Evolutionary conservation across 1,139 yeast species (phyloP).

Genomic region (Pneumocystis murina): DNA sequence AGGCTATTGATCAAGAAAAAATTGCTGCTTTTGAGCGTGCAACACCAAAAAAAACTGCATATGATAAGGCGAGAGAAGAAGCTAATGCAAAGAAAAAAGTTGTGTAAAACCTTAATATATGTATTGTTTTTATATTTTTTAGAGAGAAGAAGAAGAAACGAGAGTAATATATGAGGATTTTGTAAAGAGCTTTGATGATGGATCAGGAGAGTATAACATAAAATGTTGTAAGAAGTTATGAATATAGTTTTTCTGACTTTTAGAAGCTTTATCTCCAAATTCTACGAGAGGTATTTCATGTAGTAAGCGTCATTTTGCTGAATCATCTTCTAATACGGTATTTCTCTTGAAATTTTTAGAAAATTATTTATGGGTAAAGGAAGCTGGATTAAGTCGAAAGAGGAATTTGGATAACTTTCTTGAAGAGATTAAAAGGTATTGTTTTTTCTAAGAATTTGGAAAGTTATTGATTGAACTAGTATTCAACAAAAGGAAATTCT

Average conservation of each 20-base stretch:
- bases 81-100: constrained; percentile 9
- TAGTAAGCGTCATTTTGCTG: constrained; percentile 1
- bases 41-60: constrained; percentile 9
- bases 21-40: constrained; percentile 6
- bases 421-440: constrained; percentile 1
- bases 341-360: neutral
- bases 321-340: neutral
- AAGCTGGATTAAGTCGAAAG: neutral
- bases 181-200: constrained; percentile 4
- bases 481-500: neutral
- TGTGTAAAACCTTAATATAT: neutral
- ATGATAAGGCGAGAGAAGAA: constrained; percentile 13
- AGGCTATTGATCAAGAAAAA: constrained; percentile 9
- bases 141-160: constrained; percentile 11
- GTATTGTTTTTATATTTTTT: neutral
- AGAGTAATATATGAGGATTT: constrained; percentile 13
- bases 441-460: neutral
- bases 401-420: constrained; percentile 1
- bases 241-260: neutral
- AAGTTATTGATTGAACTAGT: neutral
- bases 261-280: neutral
- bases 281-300: neutral
- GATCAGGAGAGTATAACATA: neutral
- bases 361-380: neutral
- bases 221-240: neutral